phyloP scores from a whole-genome alignment of 2,329 filamentous ascomycete genomes.

The Endoconidiophora laricicola region DNA sequence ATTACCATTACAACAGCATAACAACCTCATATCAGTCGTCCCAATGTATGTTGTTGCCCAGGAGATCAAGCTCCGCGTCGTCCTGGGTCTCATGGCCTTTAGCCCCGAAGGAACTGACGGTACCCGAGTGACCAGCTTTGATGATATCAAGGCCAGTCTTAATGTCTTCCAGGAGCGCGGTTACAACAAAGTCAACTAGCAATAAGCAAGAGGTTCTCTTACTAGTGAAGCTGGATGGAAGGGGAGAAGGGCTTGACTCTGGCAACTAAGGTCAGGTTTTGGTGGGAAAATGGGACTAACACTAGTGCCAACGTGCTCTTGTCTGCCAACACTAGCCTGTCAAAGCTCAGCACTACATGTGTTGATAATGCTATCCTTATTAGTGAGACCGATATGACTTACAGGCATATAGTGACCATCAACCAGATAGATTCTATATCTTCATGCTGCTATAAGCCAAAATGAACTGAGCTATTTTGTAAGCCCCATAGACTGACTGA shows the following conservation, averaged over 20 bases:
- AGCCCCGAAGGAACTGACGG: conserved; percentile 45
- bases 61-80: conserved; percentile 44
- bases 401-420: background rate
- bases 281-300: conserved; percentile 40
- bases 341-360: conserved; percentile 53
- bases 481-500: conserved; percentile 17
- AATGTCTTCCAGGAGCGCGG: conserved; percentile 63
- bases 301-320: conserved; percentile 45
- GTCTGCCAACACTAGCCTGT: conserved; percentile 49
- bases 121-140: conserved; percentile 50
- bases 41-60: conserved; percentile 31
- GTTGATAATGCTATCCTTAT: conserved; percentile 36
- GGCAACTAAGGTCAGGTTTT: conserved; percentile 63
- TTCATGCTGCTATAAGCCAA: conserved; percentile 43
- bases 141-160: conserved; percentile 54
- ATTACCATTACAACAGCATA: background rate
- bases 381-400: background rate
- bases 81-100: conserved; percentile 80
- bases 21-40: conserved; percentile 1
- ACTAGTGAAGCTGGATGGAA: conserved; percentile 62
- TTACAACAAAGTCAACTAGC: conserved; percentile 63
- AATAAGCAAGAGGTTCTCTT: conserved; percentile 68
- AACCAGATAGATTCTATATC: conserved; percentile 43
- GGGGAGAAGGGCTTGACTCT: conserved; percentile 53
- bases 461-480: background rate